Conservation (phyloP, 2,329 filamentous ascomycete genomes). For the Lecanoromycetidae sp. region DNA sequence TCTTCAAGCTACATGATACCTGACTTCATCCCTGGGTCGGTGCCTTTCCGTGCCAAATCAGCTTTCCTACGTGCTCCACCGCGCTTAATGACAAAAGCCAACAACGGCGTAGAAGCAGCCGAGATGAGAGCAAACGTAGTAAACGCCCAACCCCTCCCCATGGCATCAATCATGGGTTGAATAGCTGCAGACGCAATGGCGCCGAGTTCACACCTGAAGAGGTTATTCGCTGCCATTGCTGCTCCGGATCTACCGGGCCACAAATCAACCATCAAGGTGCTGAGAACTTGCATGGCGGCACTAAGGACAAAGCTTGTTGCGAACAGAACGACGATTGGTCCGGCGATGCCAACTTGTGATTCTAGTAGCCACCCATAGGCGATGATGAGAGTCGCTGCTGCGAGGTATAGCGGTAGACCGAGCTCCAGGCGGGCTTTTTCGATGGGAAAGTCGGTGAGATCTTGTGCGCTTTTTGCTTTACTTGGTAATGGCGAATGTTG, state of each 20-base stretch:
- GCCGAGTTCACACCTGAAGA: slow-evolving; percentile 16
- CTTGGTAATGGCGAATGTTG: slow-evolving; percentile 25
- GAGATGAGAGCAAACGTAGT: slow-evolving; percentile 15
- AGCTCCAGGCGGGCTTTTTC: slow-evolving; percentile 32
- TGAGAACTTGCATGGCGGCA: slow-evolving; percentile 50
- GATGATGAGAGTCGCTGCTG: slow-evolving; percentile 16
- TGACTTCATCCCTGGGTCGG: not conserved
- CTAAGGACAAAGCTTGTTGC: slow-evolving; percentile 35
- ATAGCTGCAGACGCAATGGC: slow-evolving; percentile 16
- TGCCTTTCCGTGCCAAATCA: not conserved
- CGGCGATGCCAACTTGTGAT: slow-evolving; percentile 23
- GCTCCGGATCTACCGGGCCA: slow-evolving; percentile 16
- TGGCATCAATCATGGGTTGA: slow-evolving; percentile 15
- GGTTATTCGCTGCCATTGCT: slow-evolving; percentile 19
- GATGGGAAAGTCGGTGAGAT: slow-evolving; percentile 40
- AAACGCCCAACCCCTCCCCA: slow-evolving; percentile 18
- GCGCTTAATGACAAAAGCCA: not conserved
- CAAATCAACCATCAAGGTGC: slow-evolving; percentile 23
- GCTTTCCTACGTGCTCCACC: not conserved
- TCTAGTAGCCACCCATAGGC: slow-evolving; percentile 16
- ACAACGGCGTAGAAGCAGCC: not conserved
- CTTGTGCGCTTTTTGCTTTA: slow-evolving; percentile 39
- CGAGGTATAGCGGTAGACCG: slow-evolving; percentile 16
- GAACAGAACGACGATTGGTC: slow-evolving; percentile 29
- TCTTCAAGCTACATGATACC: no score